These are phyloP conservation scores for Diversispora epigaea DNA, from an alignment of 192 early-diverging fungal species.

Conservation along the genomic window DNA sequence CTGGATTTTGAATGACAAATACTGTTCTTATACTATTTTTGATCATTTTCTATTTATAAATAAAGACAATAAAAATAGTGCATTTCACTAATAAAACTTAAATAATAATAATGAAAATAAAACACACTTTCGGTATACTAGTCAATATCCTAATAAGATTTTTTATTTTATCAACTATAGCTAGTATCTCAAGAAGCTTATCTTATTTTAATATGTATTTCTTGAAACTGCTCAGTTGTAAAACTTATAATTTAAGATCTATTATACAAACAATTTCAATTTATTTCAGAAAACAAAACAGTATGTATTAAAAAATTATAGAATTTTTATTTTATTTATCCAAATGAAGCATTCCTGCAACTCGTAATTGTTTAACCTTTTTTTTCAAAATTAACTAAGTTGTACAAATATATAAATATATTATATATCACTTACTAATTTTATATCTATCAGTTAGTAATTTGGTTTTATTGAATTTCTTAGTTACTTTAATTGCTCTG, in stretches of 20 bases:
- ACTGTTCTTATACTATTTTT: no score
- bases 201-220: conserved; percentile 27
- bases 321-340: conserved; percentile 2
- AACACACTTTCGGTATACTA: conserved; percentile 9
- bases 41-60: no score
- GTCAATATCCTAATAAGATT: conserved; percentile 12
- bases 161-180: conserved; percentile 17
- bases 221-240: conserved; percentile 25
- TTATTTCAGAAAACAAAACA: no score
- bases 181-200: conserved; percentile 9
- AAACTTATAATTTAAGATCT: conserved; percentile 29
- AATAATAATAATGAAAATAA: no score
- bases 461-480: conserved; percentile 31
- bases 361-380: conserved; percentile 1
- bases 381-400: conserved; percentile 13
- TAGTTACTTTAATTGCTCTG: conserved; percentile 18
- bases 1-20: no score
- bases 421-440: no score
- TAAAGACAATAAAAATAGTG: no score
- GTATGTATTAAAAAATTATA: conserved; percentile 1
- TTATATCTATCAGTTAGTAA: conserved; percentile 23
- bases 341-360: conserved; percentile 9
- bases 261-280: conserved; percentile 21
- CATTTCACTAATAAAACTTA: no score
- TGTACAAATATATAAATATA: conserved; percentile 19